These are phyloP conservation scores for Seiridium cupressi DNA, from an alignment of 2,329 filamentous ascomycete genomes.

Conservation along the genomic window DNA sequence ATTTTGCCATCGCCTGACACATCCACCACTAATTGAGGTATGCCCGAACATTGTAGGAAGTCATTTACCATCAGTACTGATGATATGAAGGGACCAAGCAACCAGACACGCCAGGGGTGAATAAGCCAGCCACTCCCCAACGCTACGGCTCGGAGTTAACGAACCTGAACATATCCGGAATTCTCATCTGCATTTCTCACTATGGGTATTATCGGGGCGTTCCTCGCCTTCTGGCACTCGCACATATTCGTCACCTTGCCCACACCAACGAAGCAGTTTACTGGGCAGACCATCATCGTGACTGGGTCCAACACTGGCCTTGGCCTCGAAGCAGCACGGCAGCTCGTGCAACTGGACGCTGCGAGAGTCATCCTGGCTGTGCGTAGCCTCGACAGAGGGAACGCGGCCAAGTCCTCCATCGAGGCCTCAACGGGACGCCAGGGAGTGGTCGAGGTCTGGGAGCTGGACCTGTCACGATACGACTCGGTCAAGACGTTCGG, in stretches of 20 bases:
- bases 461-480: constrained; percentile 39
- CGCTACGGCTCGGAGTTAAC: too few relatives aligned
- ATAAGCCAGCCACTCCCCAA: too few relatives aligned
- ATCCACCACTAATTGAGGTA: neutral
- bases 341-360: constrained; percentile 18
- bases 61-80: too few relatives aligned
- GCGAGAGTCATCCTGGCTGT: constrained; percentile 31
- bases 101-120: too few relatives aligned
- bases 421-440: constrained; percentile 11
- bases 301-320: constrained; percentile 34
- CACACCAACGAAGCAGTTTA: constrained; percentile 19
- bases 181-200: too few relatives aligned
- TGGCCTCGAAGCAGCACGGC: constrained; percentile 32
- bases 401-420: constrained; percentile 35
- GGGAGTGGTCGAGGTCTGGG: constrained; percentile 38
- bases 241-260: constrained; percentile 11
- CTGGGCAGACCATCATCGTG: constrained; percentile 31
- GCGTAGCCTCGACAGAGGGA: constrained; percentile 17
- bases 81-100: too few relatives aligned
- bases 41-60: too few relatives aligned
- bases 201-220: neutral
- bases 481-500: constrained; percentile 39
- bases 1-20: neutral
- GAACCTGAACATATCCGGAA: neutral
- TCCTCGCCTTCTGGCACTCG: constrained; percentile 1